Evolutionary conservation across 371 early-diverging fungal genomes (phyloP).

Genomic region (Mucor indicus): DNA sequence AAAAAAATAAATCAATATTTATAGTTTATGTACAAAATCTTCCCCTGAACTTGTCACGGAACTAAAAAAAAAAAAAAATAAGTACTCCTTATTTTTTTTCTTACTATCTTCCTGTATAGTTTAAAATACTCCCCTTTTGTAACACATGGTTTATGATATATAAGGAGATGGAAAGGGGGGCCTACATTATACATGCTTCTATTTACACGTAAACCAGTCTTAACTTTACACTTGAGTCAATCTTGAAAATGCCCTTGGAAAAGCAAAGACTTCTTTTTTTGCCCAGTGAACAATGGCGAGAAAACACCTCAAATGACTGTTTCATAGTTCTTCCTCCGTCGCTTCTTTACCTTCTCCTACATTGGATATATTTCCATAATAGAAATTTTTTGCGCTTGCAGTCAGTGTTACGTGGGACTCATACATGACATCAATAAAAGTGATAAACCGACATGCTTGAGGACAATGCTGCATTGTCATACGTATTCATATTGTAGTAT

Average conservation of each 20-base stretch:
- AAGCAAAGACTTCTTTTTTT: conserved; percentile 97
- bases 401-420: conserved; percentile 66
- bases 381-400: conserved; percentile 68
- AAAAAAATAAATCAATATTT: too few relatives aligned
- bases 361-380: conserved; percentile 69
- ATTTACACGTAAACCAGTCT: conserved; percentile 56
- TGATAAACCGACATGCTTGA: conserved; percentile 92
- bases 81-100: too few relatives aligned
- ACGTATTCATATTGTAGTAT: too few relatives aligned
- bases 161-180: too few relatives aligned
- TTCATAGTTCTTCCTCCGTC: conserved; percentile 35
- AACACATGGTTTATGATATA: too few relatives aligned
- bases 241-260: conserved; percentile 86
- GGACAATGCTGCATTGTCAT: conserved; percentile 78
- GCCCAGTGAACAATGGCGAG: conserved; percentile 76
- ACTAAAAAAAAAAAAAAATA: too few relatives aligned
- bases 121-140: too few relatives aligned
- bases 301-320: conserved; percentile 43
- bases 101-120: too few relatives aligned
- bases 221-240: conserved; percentile 87
- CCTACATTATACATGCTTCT: too few relatives aligned
- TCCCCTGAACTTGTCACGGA: too few relatives aligned
- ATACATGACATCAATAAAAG: conserved; percentile 90
- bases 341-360: conserved; percentile 44
- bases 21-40: too few relatives aligned